Conservation (phyloP, 805 yeast genomes). For the Saccharomycopsis schoenii region DNA sequence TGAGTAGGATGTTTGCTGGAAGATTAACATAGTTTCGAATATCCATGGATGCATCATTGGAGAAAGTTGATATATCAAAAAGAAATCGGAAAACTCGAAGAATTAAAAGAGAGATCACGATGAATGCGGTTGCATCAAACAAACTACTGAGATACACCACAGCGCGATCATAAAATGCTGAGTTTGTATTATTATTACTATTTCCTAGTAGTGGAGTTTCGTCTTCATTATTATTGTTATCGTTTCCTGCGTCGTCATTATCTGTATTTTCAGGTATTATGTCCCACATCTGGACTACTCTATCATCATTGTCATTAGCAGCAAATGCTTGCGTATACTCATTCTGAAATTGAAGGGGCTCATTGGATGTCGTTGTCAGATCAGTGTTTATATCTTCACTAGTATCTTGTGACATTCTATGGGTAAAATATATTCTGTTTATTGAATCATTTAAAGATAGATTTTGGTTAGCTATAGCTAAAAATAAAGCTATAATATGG, state of each 20-base stretch:
- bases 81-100: background rate
- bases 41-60: slow-evolving; percentile 10
- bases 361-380: background rate
- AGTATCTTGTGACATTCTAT: background rate
- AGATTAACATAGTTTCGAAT: slow-evolving; percentile 7
- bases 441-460: background rate
- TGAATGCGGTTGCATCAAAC: background rate
- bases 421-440: no score
- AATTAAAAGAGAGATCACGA: background rate
- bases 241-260: background rate
- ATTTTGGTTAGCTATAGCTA: background rate
- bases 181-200: background rate
- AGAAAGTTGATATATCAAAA: slow-evolving; percentile 7
- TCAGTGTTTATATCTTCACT: background rate
- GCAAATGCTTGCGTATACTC: background rate
- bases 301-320: background rate
- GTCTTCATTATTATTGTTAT: background rate
- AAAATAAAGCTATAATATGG: no score
- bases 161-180: background rate
- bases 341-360: background rate
- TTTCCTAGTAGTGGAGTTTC: background rate
- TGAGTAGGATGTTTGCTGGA: slow-evolving; percentile 5
- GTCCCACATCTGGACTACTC: background rate
- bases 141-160: background rate
- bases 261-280: background rate